Evolutionary conservation across 75 land plant species (phyloP), one percentile per base, ranked within the genome.

Genomic region (Picea glauca): DNA sequence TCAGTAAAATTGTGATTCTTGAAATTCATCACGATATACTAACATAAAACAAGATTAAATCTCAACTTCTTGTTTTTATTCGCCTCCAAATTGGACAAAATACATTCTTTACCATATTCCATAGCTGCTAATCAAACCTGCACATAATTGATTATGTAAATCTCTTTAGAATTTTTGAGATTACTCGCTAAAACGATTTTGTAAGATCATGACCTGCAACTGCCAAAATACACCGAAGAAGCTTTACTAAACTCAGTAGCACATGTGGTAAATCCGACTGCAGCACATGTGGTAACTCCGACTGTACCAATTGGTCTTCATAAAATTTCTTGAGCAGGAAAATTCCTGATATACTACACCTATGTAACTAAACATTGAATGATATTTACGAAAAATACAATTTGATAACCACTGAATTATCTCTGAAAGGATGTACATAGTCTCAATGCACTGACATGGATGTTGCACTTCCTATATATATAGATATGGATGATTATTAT

Each of bases 181-280:
- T 83, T 3, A 94, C 76, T 58, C 88, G 90, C 64, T 85, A 81
- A 72, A 90, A 91, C 20, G 60, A 35, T 70, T 89, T 87, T 76
- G 85, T 59, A 4, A 91, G 85, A 62, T 76, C 4, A 64, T 63
- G 76, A 12, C 83, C 88, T 5, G 85, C 90, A 43, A 87, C 76
- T 77, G 91, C 60, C 82, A 91, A 90, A 2, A 92, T 62, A n/a
- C 87, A 84, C 35, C 96, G 92, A 64, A 91, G 81, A 58, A 92
- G 81, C 18, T 81, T 74, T 62, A 94, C 94, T 15, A 90, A 86
- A 77, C 85, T 90, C 30, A 84, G 17, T 46, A 26, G 26, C 26
- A 26, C 26, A 26, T 26, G 26, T 26, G 26, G 26, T 26, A 26
- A 26, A 26, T 26, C 26, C 26, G 26, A 26, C 26, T 26, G 26